Conservation (phyloP, 805 yeast species). For the Candida takata region DNA sequence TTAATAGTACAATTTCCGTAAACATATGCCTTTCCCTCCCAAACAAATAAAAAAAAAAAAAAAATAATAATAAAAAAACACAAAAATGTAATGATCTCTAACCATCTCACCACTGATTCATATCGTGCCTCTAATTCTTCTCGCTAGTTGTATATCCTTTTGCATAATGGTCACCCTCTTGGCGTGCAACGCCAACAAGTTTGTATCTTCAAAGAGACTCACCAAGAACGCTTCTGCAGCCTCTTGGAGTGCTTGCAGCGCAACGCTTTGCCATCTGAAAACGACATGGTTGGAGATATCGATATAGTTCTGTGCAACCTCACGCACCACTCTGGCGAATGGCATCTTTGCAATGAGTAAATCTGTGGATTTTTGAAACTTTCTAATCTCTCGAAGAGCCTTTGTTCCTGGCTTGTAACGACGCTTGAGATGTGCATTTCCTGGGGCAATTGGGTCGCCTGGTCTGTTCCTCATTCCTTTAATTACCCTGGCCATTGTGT, state of each 20-base stretch:
- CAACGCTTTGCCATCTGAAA: conserved; percentile 73
- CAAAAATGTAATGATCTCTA: too few relatives aligned
- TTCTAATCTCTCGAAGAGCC: conserved; percentile 63
- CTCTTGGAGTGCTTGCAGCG: conserved; percentile 71
- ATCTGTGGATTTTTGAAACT: conserved; percentile 62
- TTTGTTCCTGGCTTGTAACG: conserved; percentile 56
- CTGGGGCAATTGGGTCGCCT: conserved; percentile 41
- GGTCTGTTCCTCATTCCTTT: conserved; percentile 37
- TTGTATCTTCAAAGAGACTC: conserved; percentile 70
- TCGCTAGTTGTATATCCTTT: conserved; percentile 72
- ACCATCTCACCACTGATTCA: not conserved
- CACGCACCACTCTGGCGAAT: conserved; percentile 69
- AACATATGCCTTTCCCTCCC: too few relatives aligned
- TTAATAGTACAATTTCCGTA: not conserved
- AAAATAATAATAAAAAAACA: too few relatives aligned
- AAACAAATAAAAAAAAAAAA: too few relatives aligned
- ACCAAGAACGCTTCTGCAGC: conserved; percentile 75
- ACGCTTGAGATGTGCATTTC: conserved; percentile 24
- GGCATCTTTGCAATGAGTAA: conserved; percentile 65
- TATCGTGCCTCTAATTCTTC: conserved; percentile 58
- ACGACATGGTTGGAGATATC: conserved; percentile 48
- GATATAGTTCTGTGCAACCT: conserved; percentile 50
- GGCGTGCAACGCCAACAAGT: conserved; percentile 71
- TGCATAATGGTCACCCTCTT: conserved; percentile 82
- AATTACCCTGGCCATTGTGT: conserved; percentile 15